These are phyloP conservation scores for Pochonia chlamydosporia DNA, from an alignment of 2,329 filamentous ascomycete genomes.

Conservation along the genomic window DNA sequence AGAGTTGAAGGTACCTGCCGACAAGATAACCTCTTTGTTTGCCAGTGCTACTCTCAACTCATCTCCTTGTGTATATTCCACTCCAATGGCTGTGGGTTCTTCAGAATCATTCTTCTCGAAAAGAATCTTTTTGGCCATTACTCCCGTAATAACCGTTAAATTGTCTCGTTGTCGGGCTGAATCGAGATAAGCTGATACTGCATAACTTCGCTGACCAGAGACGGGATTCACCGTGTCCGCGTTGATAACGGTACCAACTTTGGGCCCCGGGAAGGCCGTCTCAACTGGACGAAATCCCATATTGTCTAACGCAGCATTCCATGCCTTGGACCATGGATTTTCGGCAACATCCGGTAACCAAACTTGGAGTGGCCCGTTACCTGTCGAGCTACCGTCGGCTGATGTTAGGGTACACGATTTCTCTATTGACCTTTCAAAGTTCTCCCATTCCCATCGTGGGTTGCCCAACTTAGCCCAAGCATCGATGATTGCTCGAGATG, in stretches of 20 bases:
- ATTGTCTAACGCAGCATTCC: slow-evolving; percentile 29
- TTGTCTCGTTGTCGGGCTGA: slow-evolving; percentile 26
- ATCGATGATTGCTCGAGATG: slow-evolving; percentile 13
- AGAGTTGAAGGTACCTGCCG: slow-evolving; percentile 34
- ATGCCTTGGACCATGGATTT: slow-evolving; percentile 25
- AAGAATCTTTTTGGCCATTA: slow-evolving; percentile 25
- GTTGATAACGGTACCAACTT: background rate
- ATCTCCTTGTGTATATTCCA: slow-evolving; percentile 12
- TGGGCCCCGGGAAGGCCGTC: background rate
- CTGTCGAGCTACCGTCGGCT: background rate
- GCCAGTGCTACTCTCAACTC: slow-evolving; percentile 14
- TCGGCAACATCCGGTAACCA: slow-evolving; percentile 30
- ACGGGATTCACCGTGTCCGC: slow-evolving; percentile 20
- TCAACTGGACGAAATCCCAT: slow-evolving; percentile 26
- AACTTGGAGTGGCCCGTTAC: slow-evolving; percentile 30
- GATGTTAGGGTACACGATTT: background rate
- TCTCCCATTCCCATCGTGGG: slow-evolving; percentile 18
- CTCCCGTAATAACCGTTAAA: slow-evolving; percentile 27
- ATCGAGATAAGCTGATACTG: slow-evolving; percentile 24
- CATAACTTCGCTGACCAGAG: slow-evolving; percentile 26
- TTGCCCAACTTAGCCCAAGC: slow-evolving; percentile 21
- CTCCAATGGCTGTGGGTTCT: slow-evolving; percentile 12
- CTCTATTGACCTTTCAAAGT: slow-evolving; percentile 11
- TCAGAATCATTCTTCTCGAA: slow-evolving; percentile 11
- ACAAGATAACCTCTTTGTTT: slow-evolving; percentile 34